Percentiles rank a stretch among this genome's conserved stretches.
phyloP scores from a whole-genome alignment of 1,284 basidiomycete genomes.

The Ceratorhiza oryzae-sativae region DNA sequence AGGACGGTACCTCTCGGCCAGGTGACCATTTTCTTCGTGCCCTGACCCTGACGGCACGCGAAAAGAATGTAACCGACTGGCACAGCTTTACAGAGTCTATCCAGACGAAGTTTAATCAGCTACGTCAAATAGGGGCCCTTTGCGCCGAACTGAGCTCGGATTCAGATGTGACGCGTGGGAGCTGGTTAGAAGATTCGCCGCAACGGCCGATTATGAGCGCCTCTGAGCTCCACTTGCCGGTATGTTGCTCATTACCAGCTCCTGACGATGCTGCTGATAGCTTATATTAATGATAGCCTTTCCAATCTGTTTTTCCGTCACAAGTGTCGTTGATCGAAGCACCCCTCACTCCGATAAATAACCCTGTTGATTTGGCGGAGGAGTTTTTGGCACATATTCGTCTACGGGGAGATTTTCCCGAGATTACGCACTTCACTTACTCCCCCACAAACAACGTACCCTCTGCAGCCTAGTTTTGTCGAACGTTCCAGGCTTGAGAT shows the following conservation, averaged over 20 bases:
- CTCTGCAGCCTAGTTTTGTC: not conserved
- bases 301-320: constrained; percentile 5
- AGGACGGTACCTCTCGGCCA: not conserved
- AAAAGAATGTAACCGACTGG: constrained; percentile 3
- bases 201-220: constrained; percentile 7
- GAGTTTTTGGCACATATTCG: constrained; percentile 27
- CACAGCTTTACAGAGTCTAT: constrained; percentile 17
- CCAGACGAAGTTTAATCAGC: constrained; percentile 12
- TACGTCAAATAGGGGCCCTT: constrained; percentile 17
- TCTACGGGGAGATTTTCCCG: constrained; percentile 13
- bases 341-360: not conserved
- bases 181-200: constrained; percentile 20
- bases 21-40: constrained; percentile 33
- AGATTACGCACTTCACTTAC: constrained; percentile 18
- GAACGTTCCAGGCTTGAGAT: not conserved
- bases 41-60: constrained; percentile 17
- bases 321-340: constrained; percentile 8
- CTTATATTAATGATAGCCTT: not conserved
- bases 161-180: not conserved
- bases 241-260: not conserved
- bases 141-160: not conserved
- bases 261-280: not conserved
- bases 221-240: not conserved
- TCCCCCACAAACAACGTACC: not conserved
- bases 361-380: constrained; percentile 2